phyloP scores from a whole-genome alignment of 1,139 yeast genomes.

The Blastobotrys niveus region DNA sequence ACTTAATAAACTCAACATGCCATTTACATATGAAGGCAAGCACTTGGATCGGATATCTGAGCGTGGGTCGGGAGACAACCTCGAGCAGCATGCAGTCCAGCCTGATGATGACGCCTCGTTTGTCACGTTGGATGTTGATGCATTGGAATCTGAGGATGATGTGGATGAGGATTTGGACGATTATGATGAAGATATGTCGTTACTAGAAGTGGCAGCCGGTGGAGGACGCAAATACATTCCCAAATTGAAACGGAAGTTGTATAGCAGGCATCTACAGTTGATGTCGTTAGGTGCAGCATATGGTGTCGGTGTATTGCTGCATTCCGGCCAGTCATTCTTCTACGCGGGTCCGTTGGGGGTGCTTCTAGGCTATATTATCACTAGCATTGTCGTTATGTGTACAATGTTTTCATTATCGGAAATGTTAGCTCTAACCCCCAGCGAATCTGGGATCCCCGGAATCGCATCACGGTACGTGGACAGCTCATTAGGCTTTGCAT shows the following conservation, averaged over 20 bases:
- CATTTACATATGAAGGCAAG: slow-evolving; percentile 23
- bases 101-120: slow-evolving; percentile 23
- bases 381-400: slow-evolving; percentile 62
- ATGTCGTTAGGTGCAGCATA: slow-evolving; percentile 78
- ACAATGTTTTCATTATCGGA: slow-evolving; percentile 77
- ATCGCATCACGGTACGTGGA: slow-evolving; percentile 75
- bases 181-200: too few relatives aligned
- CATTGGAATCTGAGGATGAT: slow-evolving; percentile 24
- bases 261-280: slow-evolving; percentile 70
- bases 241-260: slow-evolving; percentile 46
- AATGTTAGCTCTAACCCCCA: slow-evolving; percentile 77
- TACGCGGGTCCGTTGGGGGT: slow-evolving; percentile 83
- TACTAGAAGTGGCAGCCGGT: slow-evolving; percentile 1
- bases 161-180: slow-evolving; percentile 21
- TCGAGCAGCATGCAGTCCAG: slow-evolving; percentile 7
- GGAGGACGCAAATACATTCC: slow-evolving; percentile 14
- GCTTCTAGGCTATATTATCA: slow-evolving; percentile 58
- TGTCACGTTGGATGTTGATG: slow-evolving; percentile 25
- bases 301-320: slow-evolving; percentile 74
- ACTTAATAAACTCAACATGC: slow-evolving; percentile 25
- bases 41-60: slow-evolving; percentile 4
- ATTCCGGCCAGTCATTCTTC: slow-evolving; percentile 72
- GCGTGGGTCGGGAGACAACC: slow-evolving; percentile 14
- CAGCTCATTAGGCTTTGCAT: slow-evolving; percentile 77
- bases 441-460: slow-evolving; percentile 59